A percentile compares a stretch with the other conserved stretches of the same genome.
Evolutionary conservation across 169 alveolate genomes (phyloP).

Genomic region (Plasmodium vinckei): DNA sequence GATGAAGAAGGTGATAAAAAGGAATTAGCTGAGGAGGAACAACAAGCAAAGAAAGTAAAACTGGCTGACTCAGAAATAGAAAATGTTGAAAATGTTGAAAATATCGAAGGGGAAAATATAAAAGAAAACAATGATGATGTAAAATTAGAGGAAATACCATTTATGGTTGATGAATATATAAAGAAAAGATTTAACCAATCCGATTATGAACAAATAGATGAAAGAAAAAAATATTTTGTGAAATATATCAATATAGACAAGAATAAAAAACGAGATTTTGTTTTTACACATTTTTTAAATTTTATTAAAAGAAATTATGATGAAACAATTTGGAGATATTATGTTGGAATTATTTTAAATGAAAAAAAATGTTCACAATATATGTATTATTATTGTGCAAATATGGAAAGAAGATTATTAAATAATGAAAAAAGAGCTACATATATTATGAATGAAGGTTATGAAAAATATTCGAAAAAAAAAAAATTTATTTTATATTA

Average conservation of each 20-base stretch:
- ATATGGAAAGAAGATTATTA: slow-evolving; percentile 55
- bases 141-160: not conserved
- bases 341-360: slow-evolving; percentile 41
- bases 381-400: slow-evolving; percentile 71
- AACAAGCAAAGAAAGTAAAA: not conserved
- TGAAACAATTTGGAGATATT: slow-evolving; percentile 75
- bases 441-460: slow-evolving; percentile 74
- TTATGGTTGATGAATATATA: slow-evolving; percentile 21
- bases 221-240: slow-evolving; percentile 66
- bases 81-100: not conserved
- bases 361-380: slow-evolving; percentile 53
- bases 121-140: not conserved
- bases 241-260: slow-evolving; percentile 48
- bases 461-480: slow-evolving; percentile 35
- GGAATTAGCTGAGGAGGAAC: not conserved
- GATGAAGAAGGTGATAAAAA: not conserved
- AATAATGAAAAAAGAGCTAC: slow-evolving; percentile 73
- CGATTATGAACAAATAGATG: slow-evolving; percentile 69
- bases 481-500: slow-evolving; percentile 36
- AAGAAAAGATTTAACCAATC: slow-evolving; percentile 34
- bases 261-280: slow-evolving; percentile 53
- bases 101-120: not conserved
- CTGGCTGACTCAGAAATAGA: not conserved
- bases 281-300: slow-evolving; percentile 51
- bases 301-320: slow-evolving; percentile 73